Evolutionary conservation across 2,329 filamentous ascomycete genomes (phyloP).

Genomic region (Penicillium sp.): DNA sequence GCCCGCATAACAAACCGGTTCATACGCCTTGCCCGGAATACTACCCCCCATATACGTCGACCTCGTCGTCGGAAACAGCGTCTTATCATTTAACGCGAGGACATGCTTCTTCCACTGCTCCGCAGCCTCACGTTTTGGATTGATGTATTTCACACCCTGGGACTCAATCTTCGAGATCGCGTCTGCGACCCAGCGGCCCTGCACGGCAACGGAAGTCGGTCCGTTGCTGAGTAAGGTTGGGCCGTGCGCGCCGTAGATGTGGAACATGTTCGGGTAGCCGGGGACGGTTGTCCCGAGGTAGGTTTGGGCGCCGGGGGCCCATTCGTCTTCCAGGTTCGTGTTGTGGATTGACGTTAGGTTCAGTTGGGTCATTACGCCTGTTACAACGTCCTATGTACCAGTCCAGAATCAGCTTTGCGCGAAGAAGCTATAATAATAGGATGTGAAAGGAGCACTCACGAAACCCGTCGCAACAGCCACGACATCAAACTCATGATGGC

Average conservation of each 20-base stretch:
- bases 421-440: too few species aligned
- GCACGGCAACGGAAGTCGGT: constrained; percentile 59
- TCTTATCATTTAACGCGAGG: constrained; percentile 51
- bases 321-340: constrained; percentile 41
- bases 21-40: constrained; percentile 58
- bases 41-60: constrained; percentile 63
- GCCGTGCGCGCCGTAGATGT: constrained; percentile 60
- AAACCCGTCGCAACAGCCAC: constrained; percentile 54
- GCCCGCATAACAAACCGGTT: constrained; percentile 54
- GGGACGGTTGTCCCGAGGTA: constrained; percentile 51
- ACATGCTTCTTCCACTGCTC: constrained; percentile 57
- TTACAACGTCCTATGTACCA: constrained; percentile 39
- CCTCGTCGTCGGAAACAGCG: constrained; percentile 55
- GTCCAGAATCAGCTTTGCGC: neutral
- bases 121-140: constrained; percentile 53
- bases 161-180: constrained; percentile 55
- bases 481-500: constrained; percentile 46
- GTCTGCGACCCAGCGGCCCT: constrained; percentile 49
- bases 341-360: constrained; percentile 40
- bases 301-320: constrained; percentile 43
- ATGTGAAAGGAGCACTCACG: neutral
- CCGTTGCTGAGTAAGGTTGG: constrained; percentile 63
- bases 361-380: constrained; percentile 48
- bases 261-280: constrained; percentile 57
- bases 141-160: constrained; percentile 56